Evolutionary conservation across 768 basidiomycete genomes (phyloP), one percentile per base, ranked within the genome.

Genomic region (Lentinula boryana): DNA sequence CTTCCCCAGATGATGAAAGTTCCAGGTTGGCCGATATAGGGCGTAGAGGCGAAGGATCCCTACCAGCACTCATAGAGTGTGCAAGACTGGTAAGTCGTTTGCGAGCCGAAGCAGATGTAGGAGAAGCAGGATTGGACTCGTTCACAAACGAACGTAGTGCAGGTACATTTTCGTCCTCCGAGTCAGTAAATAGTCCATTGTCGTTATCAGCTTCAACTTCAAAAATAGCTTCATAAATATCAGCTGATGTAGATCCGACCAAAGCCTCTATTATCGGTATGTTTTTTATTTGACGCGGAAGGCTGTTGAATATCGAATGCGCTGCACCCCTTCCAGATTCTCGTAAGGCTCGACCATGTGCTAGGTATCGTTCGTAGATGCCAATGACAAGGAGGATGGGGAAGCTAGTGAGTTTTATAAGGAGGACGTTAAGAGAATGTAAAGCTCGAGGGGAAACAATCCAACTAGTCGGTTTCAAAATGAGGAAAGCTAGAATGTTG

Each of bases 351-450:
- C 76, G 76, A 2, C 83, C 83, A 18, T 77, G 71, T 7, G 80
- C 76, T 21, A 90, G 73, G 67, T 83, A 84, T 2, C 93, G 82
- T 72, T 97, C 95, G 71, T 95, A 94, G 9, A 87, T 68, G 6
- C 84, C 85, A 61, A 97, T 94, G 55, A 79, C 68, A 33, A 95
- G 69, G 31, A 97, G 81, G 52, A 87, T 83, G 0, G 93, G 94
- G 68, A 95, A 87, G 36, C 86, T 89, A 16, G 94, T 95, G 15
- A 89, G 60, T 63, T 85, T 89, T 71, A 97, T 93, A 55, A 93
- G 78, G 69, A 93, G 87, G 3, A 95, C 93, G 65, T 96, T 96
- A 38, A 83, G 75, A 1, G 87, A 80, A 67, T 97, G 95, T n/a
- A 96, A 74, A 9, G 84, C 79, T 40, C 91, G 83, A 2, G 93